Base-by-base conservation (phyloP, 768 basidiomycete species). In the Tylopilus balloui region DNA sequence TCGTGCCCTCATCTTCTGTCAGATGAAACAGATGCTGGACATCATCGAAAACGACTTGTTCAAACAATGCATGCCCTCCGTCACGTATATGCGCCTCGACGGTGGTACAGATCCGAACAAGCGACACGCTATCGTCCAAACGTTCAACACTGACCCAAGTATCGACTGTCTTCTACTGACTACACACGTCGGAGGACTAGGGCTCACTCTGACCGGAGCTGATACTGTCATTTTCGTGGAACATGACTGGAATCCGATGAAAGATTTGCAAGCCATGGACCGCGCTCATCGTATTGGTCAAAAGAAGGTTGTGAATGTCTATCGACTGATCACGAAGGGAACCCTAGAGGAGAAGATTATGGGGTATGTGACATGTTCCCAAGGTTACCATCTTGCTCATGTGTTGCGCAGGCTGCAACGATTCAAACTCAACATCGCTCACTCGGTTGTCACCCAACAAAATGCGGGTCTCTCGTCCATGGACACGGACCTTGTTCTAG, bases 191-290 rank as follows among this genome's bases (percentile, higher is more conserved):
- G 96, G 96, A 48, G 96, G 96, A 3, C 73, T 99, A 23, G 96
- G 96, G 7, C 71, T 99, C 63, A 99, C 95, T 17, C 72, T 99
- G 55, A 99, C 96, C 0, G 95, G 96, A 19, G 96, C 96, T 7
- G 96, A 99, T 65, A 99, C 96, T 1, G 96, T 99, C 50, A 96
- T 99, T 55, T 99, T 99, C 60, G 92, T 99, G 45, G 96, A 99
- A 65, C 96, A 99, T 60, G 96, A 99, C 66, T 99, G 96, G 96
- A 99, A 99, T 66, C 96, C 96, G 7, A 96, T 95, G 93, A 98
- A 98, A 68, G 96, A 99, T 72, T 72, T 98, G 6, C 96, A 99
- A 64, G 96, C 96, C 8, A 99, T 99, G 96, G 96, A 99, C 64
- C 81, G 96, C 50, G 96, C 96, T 1, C 96, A 98, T 70, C 86